Base-by-base conservation (phyloP, 768 basidiomycete species). In the Suillus subaureus region DNA sequence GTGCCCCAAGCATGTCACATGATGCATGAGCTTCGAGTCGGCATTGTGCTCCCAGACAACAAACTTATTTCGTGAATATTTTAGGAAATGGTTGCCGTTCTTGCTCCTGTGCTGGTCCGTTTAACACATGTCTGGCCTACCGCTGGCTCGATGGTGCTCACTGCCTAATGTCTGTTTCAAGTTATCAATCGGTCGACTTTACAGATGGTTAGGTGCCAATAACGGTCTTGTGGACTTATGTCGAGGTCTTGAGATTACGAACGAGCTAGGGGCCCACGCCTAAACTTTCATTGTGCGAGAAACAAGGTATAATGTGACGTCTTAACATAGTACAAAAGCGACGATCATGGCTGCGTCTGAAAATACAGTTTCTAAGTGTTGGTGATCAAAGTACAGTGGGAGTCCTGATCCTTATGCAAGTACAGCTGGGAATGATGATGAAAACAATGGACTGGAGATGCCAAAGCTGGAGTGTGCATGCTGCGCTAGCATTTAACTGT, bases 291-390 rank as follows among this genome's bases (percentile, higher is more conserved):
- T 12, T 47, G 12, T 47, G n/a, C n/a, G 12, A n/a, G n/a, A 49
- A 23, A 51, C 23, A 51, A 7, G 23, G 23, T 51, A 26, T 51
- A 7, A 51, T 51, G 23, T 26, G 12, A 51, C 13, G 8, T 31
- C 28, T 31, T 11, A 5, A 54, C 52, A 12, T 21, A 31, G 28
- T 18, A 54, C 52, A 54, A 54, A 54, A 31, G 52, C 28, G 52
- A 18, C 8, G 16, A 28, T 28, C 9, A 21, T 31, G 51, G 18
- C 28, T 2, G 26, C 16, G 8, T 18, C 28, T 2, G 23, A 31
- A 52, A 18, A 54, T 54, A 54, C 52, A 54, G 23, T 26, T 51
- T 51, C 49, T 51, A 51, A 51, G 49, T 26, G 31, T 31, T 54
- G 16, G 52, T 31, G 28, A 31, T 54, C 31, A 31, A 52, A 52